Percentiles rank a stretch among this genome's conserved stretches.
phyloP scores from a whole-genome alignment of 805 yeast species.

The Vanderwaltozyma polyspora region DNA sequence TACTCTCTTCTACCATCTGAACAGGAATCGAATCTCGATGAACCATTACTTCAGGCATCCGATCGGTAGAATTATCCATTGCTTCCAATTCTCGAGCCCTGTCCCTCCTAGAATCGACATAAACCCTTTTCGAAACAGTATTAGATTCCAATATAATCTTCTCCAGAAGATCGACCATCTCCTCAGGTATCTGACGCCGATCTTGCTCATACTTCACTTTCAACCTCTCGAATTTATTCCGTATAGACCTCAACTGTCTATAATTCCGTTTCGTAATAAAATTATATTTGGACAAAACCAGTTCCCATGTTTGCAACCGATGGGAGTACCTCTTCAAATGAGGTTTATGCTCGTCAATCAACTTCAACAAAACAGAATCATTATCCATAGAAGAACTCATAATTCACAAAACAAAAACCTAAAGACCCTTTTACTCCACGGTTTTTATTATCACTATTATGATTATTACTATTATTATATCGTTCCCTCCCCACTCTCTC shows the following conservation, averaged over 20 bases:
- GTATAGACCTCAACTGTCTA: slow-evolving; percentile 23
- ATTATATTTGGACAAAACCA: slow-evolving; percentile 19
- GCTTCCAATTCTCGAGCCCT: no score
- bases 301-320: slow-evolving; percentile 20
- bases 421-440: not conserved
- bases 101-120: no score
- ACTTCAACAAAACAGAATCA: slow-evolving; percentile 12
- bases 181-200: slow-evolving; percentile 4
- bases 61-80: no score
- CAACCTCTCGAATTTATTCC: slow-evolving; percentile 20
- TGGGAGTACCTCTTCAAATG: slow-evolving; percentile 19
- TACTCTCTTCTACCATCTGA: not conserved
- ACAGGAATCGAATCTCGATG: not conserved
- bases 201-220: slow-evolving; percentile 7
- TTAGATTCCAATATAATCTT: not conserved
- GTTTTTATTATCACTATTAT: no score
- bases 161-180: slow-evolving; percentile 7
- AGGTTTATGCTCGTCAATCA: slow-evolving; percentile 20
- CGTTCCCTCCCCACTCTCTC: no score
- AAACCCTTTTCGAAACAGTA: not conserved
- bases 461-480: no score
- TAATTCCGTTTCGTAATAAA: slow-evolving; percentile 12
- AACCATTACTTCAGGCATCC: no score
- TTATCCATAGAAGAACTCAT: slow-evolving; percentile 5
- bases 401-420: slow-evolving; percentile 2